Evolutionary conservation across 2,329 filamentous ascomycete species (phyloP).

Genomic region (Alternaria consortialis): DNA sequence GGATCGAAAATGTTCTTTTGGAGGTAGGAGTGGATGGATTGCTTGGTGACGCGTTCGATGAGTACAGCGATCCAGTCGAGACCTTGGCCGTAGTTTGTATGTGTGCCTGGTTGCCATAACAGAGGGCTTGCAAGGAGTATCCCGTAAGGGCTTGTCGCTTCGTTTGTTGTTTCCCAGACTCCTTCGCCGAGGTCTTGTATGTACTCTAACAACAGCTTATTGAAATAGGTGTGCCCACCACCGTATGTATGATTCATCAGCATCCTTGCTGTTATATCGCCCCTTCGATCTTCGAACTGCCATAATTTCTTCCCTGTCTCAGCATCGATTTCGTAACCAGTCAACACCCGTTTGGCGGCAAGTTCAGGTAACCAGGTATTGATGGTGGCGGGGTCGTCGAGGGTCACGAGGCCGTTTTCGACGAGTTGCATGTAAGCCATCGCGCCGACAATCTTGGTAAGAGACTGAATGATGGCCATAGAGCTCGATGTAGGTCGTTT

Average conservation of each 20-base stretch:
- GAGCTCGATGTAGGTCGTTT: conserved; percentile 21
- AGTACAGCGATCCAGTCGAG: conserved; percentile 61
- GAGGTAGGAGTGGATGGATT: conserved; percentile 43
- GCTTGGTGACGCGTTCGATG: conserved; percentile 55
- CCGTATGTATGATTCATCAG: conserved; percentile 63
- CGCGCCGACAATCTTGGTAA: conserved; percentile 37
- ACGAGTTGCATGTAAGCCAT: conserved; percentile 39
- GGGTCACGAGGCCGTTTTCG: conserved; percentile 22
- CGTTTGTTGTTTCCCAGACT: conserved; percentile 21
- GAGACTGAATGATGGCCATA: conserved; percentile 29
- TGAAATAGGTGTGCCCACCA: conserved; percentile 53
- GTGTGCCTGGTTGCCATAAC: conserved; percentile 55
- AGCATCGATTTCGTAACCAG: conserved; percentile 12
- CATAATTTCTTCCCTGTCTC: conserved; percentile 15
- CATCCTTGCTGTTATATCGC: conserved; percentile 34
- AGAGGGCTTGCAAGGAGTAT: conserved; percentile 29
- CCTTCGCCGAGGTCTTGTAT: conserved; percentile 17
- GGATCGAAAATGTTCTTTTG: conserved; percentile 30
- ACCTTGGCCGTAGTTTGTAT: conserved; percentile 61
- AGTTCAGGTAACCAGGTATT: conserved; percentile 30
- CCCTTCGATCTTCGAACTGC: conserved; percentile 23
- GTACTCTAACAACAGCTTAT: conserved; percentile 50
- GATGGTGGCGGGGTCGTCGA: conserved; percentile 31
- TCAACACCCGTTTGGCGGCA: conserved; percentile 28
- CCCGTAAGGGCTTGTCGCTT: conserved; percentile 21